Conservation (phyloP, 2,329 filamentous ascomycete species). For the Anisogramma anomala region DNA sequence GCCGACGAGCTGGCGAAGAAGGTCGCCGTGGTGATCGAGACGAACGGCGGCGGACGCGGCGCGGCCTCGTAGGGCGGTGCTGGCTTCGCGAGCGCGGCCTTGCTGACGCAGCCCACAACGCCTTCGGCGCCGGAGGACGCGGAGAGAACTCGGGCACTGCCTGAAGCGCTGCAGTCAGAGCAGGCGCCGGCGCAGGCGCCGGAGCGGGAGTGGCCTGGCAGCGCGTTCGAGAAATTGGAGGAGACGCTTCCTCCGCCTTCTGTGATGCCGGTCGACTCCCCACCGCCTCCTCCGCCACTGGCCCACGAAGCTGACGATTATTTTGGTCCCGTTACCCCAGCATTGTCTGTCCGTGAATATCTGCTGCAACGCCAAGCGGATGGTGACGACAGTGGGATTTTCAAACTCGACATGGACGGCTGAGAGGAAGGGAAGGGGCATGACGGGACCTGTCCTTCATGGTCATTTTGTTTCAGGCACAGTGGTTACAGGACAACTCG, state of each 20-base stretch:
- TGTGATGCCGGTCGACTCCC: no score
- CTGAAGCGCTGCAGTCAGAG: not conserved
- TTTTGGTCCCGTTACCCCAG: not conserved
- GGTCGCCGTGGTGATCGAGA: conserved; percentile 64
- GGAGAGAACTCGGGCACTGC: not conserved
- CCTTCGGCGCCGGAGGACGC: not conserved
- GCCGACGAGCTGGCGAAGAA: conserved; percentile 82
- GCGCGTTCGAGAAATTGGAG: not conserved
- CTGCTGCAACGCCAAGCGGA: not conserved
- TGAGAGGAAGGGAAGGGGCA: not conserved
- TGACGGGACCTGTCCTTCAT: not conserved
- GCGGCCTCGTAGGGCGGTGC: conserved; percentile 12
- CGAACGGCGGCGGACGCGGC: conserved; percentile 32
- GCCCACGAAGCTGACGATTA: not conserved
- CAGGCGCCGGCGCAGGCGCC: no score
- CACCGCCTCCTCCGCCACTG: not conserved
- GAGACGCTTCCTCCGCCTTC: not conserved
- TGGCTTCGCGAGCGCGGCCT: not conserved
- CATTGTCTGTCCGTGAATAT: not conserved
- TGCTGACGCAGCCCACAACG: not conserved
- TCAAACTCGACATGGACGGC: conserved; percentile 6
- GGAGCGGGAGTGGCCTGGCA: not conserved
- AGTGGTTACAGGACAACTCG: not conserved
- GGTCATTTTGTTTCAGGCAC: no score
- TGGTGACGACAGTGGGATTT: conserved; percentile 5